Conservation (phyloP, 2,329 filamentous ascomycete species). For the Ceratocystis huliohia region DNA sequence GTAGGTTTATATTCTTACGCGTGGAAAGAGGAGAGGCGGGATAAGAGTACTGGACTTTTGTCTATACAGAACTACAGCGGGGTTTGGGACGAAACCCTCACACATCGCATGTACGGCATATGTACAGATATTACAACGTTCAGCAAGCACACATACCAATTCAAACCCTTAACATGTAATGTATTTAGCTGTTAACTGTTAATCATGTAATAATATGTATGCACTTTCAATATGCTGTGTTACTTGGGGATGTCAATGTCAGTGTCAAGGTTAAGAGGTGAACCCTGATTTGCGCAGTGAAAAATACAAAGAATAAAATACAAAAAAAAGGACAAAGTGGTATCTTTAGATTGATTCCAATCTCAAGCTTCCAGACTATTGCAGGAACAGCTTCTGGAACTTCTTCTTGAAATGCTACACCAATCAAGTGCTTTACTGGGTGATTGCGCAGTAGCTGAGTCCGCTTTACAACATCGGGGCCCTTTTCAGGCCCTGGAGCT, state of each 20-base stretch:
- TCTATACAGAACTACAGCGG: too few species aligned
- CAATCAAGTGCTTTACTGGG: background rate
- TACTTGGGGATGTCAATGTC: background rate
- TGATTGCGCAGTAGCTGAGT: background rate
- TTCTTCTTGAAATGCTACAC: background rate
- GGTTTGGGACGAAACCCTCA: too few species aligned
- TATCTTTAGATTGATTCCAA: background rate
- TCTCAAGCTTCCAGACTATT: background rate
- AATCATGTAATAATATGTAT: background rate
- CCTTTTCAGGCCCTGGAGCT: background rate
- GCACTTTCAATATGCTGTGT: constrained; percentile 1
- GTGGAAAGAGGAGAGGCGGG: too few species aligned
- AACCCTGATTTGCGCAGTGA: constrained; percentile 2
- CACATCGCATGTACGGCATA: too few species aligned
- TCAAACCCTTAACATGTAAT: too few species aligned
- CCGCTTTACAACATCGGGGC: background rate
- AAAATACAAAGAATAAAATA: background rate
- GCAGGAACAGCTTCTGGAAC: constrained; percentile 1
- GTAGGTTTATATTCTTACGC: too few species aligned
- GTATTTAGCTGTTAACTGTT: background rate
- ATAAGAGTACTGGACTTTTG: background rate
- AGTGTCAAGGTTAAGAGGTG: constrained; percentile 1
- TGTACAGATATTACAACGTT: too few species aligned
- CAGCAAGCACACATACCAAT: too few species aligned
- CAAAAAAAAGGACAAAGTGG: background rate